Conservation (phyloP, 2,329 filamentous ascomycete genomes). For the Penicillium italicum region DNA sequence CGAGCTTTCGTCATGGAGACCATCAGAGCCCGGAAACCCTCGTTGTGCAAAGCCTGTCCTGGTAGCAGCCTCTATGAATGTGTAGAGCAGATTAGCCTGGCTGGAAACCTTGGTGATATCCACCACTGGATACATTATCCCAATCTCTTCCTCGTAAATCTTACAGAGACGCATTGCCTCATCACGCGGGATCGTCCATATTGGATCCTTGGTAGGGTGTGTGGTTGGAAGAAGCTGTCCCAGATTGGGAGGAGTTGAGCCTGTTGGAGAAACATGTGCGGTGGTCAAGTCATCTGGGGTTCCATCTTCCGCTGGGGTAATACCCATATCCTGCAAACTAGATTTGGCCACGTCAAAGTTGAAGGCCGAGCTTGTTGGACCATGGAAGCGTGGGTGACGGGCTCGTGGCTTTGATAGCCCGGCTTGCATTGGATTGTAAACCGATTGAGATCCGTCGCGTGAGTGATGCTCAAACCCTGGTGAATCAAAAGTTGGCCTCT, state of each 20-base stretch:
- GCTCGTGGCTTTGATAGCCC: slow-evolving; percentile 47
- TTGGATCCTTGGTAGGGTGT: slow-evolving; percentile 63
- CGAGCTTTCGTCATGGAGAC: slow-evolving; percentile 61
- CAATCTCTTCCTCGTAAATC: slow-evolving; percentile 84
- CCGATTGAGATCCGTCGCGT: slow-evolving; percentile 39
- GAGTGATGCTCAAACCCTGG: slow-evolving; percentile 35
- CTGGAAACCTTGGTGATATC: slow-evolving; percentile 67
- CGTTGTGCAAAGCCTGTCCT: slow-evolving; percentile 57
- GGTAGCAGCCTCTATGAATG: slow-evolving; percentile 67
- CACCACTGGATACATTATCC: slow-evolving; percentile 85
- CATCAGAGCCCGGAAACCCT: slow-evolving; percentile 53
- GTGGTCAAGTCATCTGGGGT: slow-evolving; percentile 58
- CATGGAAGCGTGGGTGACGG: slow-evolving; percentile 67
- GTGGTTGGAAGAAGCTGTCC: slow-evolving; percentile 33
- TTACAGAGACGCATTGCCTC: slow-evolving; percentile 76
- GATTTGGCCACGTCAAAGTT: slow-evolving; percentile 82
- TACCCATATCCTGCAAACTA: slow-evolving; percentile 86
- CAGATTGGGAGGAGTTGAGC: slow-evolving; percentile 41
- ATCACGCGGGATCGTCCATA: slow-evolving; percentile 73
- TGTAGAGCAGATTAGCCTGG: slow-evolving; percentile 66
- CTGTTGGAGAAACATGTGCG: slow-evolving; percentile 52
- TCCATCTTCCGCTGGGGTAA: slow-evolving; percentile 59
- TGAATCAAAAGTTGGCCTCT: slow-evolving; percentile 36
- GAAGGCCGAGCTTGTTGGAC: slow-evolving; percentile 80
- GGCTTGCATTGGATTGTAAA: slow-evolving; percentile 39